These are phyloP conservation scores for Lecanosticta acicola DNA, from an alignment of 2,329 filamentous ascomycete genomes.

Conservation along the genomic window DNA sequence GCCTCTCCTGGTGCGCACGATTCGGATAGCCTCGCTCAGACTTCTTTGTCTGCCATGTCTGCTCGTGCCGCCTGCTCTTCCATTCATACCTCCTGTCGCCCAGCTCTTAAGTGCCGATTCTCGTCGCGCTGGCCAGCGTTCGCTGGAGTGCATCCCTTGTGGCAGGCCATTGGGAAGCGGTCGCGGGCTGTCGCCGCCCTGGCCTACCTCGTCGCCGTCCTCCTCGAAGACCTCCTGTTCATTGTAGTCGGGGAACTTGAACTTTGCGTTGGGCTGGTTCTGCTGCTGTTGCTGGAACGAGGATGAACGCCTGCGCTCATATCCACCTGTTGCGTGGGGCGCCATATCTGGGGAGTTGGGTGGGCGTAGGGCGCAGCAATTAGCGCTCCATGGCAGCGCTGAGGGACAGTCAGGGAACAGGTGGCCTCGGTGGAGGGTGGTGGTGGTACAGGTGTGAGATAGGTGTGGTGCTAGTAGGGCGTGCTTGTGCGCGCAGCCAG, in stretches of 20 bases:
- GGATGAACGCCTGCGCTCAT: conserved; percentile 26
- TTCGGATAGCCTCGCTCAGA: conserved; percentile 79
- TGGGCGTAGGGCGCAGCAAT: neutral
- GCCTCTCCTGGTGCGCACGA: conserved; percentile 61
- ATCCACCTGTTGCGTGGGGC: conserved; percentile 22
- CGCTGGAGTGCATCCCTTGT: conserved; percentile 36
- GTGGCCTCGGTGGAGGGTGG: neutral
- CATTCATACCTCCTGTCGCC: conserved; percentile 40
- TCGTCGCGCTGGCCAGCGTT: conserved; percentile 56
- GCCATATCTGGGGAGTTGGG: conserved; percentile 16
- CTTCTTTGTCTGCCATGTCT: conserved; percentile 75
- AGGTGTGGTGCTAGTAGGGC: neutral
- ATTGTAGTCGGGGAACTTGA: conserved; percentile 43
- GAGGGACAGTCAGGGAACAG: neutral
- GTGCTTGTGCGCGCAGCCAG: neutral
- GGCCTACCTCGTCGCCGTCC: conserved; percentile 20
- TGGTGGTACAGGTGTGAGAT: neutral
- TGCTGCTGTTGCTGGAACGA: conserved; percentile 11
- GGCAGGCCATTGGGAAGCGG: conserved; percentile 31
- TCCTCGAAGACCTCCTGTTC: conserved; percentile 28
- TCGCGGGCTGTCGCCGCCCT: conserved; percentile 26
- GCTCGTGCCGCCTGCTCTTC: conserved; percentile 30
- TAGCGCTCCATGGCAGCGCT: conserved; percentile 8
- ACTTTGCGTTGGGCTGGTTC: conserved; percentile 19
- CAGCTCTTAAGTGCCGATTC: conserved; percentile 35